phyloP scores from a whole-genome alignment of 1,284 basidiomycete genomes.

The Sporisorium exsertum region DNA sequence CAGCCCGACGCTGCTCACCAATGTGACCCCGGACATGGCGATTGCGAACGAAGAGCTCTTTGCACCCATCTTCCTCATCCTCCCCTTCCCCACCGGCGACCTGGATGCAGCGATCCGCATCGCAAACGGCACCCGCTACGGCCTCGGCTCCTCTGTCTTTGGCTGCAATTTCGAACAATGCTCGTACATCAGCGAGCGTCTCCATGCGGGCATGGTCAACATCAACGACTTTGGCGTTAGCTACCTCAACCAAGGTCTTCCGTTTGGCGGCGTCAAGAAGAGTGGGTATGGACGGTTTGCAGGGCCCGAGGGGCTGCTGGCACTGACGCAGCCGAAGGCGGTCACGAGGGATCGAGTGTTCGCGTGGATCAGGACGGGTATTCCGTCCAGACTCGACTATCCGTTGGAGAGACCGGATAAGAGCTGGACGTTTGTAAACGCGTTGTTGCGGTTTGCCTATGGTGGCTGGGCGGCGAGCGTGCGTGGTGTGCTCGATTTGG shows the following conservation, averaged over 20 bases:
- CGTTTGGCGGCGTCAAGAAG: constrained; percentile 88
- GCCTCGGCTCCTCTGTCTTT: constrained; percentile 95
- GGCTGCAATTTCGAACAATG: constrained; percentile 83
- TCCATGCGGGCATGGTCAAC: constrained; percentile 96
- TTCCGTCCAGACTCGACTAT: constrained; percentile 74
- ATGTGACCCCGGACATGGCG: constrained; percentile 74
- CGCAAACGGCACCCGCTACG: constrained; percentile 87
- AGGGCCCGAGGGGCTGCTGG: constrained; percentile 89
- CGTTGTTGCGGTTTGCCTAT: constrained; percentile 34
- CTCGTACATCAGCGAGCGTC: constrained; percentile 78
- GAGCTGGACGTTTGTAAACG: constrained; percentile 41
- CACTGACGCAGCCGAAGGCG: constrained; percentile 86
- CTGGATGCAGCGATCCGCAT: constrained; percentile 85
- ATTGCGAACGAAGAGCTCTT: constrained; percentile 66
- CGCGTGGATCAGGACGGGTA: constrained; percentile 81
- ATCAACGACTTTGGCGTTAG: constrained; percentile 89
- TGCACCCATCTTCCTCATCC: constrained; percentile 64
- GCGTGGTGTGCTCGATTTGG: constrained; percentile 19
- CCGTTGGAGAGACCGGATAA: constrained; percentile 49
- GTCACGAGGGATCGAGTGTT: constrained; percentile 88
- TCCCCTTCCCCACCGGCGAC: constrained; percentile 74
- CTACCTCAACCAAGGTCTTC: constrained; percentile 89
- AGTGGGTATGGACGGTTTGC: constrained; percentile 56
- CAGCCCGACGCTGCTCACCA: constrained; percentile 84
- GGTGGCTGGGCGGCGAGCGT: constrained; percentile 8